phyloP scores from a whole-genome alignment of 441 rosid genomes.

The Erodium moschatum region DNA sequence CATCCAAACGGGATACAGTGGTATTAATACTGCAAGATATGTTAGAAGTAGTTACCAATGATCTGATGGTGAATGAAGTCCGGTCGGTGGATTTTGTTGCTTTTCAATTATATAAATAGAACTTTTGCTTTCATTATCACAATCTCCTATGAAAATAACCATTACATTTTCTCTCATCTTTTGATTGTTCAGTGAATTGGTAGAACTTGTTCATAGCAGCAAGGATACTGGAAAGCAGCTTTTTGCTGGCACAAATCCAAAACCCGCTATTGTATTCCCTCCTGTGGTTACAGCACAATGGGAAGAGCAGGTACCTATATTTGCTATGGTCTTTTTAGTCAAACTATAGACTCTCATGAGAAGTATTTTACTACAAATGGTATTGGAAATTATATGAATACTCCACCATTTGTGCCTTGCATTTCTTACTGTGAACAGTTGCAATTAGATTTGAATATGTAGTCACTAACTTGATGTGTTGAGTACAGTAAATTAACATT shows the following conservation, averaged over 20 bases:
- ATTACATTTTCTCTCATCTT: constrained; percentile 1
- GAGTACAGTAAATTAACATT: no score
- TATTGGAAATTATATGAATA: not conserved
- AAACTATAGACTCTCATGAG: not conserved
- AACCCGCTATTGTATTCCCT: constrained; percentile 81
- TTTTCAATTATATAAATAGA: not conserved
- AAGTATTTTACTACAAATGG: not conserved
- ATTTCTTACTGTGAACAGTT: not conserved
- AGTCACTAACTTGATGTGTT: no score
- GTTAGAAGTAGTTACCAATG: constrained; percentile 89
- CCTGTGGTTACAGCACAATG: constrained; percentile 71
- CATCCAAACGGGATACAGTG: constrained; percentile 61
- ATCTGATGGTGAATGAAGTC: constrained; percentile 93
- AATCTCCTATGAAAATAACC: constrained; percentile 20
- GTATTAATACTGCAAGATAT: constrained; percentile 87
- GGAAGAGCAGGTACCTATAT: constrained; percentile 77
- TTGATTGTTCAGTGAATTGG: constrained; percentile 52
- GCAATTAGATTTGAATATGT: not conserved
- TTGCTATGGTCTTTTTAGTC: not conserved
- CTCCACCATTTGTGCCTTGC: not conserved
- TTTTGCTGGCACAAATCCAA: constrained; percentile 79
- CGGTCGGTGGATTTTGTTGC: constrained; percentile 52
- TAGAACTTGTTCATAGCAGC: constrained; percentile 77
- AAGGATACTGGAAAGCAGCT: constrained; percentile 90
- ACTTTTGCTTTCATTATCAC: not conserved